Percentiles rank a stretch among this genome's conserved stretches.
These are phyloP conservation scores for Yamagishiella unicocca DNA, from an alignment of 139 green algal species.

Conservation along the genomic window DNA sequence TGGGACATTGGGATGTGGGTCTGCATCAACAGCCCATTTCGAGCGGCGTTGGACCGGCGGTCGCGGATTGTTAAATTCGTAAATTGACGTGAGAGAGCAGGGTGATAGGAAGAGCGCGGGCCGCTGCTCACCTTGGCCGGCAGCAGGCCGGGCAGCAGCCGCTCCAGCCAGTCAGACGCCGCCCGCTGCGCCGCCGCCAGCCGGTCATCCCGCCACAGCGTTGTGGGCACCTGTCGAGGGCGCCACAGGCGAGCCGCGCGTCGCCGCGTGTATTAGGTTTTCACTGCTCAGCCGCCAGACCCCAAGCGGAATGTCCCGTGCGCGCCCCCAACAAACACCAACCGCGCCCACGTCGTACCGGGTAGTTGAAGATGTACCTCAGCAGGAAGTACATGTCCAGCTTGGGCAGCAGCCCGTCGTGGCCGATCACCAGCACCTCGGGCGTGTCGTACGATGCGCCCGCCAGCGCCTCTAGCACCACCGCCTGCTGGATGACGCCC, in stretches of 20 bases:
- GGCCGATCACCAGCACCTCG: constrained; percentile 72
- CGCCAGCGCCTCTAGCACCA: constrained; percentile 74
- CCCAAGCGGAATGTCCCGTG: too few species aligned
- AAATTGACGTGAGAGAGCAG: too few species aligned
- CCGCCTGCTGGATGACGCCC: constrained; percentile 77
- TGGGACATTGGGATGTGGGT: too few species aligned
- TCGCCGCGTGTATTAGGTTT: too few species aligned
- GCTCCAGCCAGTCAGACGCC: neutral
- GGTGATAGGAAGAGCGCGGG: too few species aligned
- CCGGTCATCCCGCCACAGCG: constrained; percentile 13
- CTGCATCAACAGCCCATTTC: too few species aligned
- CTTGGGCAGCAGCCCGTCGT: constrained; percentile 82
- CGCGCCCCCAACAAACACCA: neutral
- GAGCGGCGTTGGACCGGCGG: too few species aligned
- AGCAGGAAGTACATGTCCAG: constrained; percentile 81
- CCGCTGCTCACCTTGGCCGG: neutral
- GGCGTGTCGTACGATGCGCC: constrained; percentile 30
- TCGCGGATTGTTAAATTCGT: too few species aligned
- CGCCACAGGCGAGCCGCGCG: neutral
- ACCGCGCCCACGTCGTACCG: neutral
- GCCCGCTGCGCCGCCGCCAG: neutral
- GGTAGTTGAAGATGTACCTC: constrained; percentile 6
- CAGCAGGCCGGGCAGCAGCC: neutral
- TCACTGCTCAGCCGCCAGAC: too few species aligned
- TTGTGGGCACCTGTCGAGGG: neutral